Evolutionary conservation across 1,284 basidiomycete genomes (phyloP), one percentile per base, ranked within the genome.

Genomic region (Pseudozyma tsukubaensis): DNA sequence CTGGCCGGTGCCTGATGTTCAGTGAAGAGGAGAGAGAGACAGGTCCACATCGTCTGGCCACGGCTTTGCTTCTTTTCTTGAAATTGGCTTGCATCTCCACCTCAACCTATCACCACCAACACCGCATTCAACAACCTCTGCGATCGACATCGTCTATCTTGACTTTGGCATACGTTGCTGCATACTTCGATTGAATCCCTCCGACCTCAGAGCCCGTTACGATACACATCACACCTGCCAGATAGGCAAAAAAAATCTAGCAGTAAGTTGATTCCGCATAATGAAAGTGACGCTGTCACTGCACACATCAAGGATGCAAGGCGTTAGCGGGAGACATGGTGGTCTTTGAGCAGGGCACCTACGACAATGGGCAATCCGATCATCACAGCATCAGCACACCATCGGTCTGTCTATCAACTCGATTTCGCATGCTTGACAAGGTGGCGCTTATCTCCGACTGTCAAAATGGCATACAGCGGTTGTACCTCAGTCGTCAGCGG

Each of bases 21-120:
- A n/a, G n/a, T n/a, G n/a, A n/a, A n/a, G n/a, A n/a, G n/a, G n/a
- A n/a, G n/a, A n/a, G n/a, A n/a, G n/a, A n/a, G n/a, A n/a, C n/a
- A n/a, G n/a, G 55, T 61, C 50, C 47, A 68, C 65, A 61, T 68
- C 59, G 59, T 62, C 59, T 61, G 65, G 4, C 12, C 32, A 16
- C 45, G 54, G 44, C 54, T 34, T 16, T 19, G 24, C 50, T 45
- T 29, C 40, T 24, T 18, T 37, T 51, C 29, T 42, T 32, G 37
- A 47, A 47, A 21, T 37, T 12, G 12, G 21, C 6, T n/a, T 18
- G 40, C 14, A 45, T 10, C 16, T 18, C 9, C 8, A 5, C 10
- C 50, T 59, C 55, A 37, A 39, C 54, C 45, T 21, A 50, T 68
- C 55, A 59, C 55, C 59, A 58, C 55, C 55, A 68, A 29, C 48